Percentiles rank a stretch among this genome's conserved stretches.
These are phyloP conservation scores for Rhodotorula glutinis DNA, from an alignment of 1,284 basidiomycete species.

Conservation along the genomic window DNA sequence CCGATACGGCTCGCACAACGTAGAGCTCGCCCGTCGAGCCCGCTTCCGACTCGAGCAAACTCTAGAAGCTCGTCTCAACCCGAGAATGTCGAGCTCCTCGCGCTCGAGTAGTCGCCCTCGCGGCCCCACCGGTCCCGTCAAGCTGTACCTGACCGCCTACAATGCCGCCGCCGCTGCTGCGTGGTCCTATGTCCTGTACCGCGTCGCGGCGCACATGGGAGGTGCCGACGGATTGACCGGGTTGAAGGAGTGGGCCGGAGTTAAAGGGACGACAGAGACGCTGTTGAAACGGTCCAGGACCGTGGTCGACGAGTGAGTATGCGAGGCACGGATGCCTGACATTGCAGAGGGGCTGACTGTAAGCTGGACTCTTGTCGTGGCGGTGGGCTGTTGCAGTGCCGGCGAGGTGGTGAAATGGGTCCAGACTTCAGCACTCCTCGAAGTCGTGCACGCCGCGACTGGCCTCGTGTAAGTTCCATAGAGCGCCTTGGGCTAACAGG, in stretches of 20 bases:
- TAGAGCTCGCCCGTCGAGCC: too few relatives aligned
- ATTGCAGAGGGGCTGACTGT: too few relatives aligned
- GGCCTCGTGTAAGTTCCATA: conserved; percentile 62
- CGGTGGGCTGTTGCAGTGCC: conserved; percentile 50
- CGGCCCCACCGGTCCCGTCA: background rate
- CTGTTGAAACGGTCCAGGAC: conserved; percentile 52
- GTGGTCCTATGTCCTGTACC: conserved; percentile 68
- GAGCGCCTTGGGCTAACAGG: accelerated
- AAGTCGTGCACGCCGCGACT: conserved; percentile 74
- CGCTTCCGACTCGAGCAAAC: too few relatives aligned
- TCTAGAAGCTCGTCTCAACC: too few relatives aligned
- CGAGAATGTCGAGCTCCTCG: too few relatives aligned
- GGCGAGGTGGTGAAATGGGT: conserved; percentile 67
- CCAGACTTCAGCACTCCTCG: conserved; percentile 75
- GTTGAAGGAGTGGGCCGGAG: conserved; percentile 18
- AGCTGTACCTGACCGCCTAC: conserved; percentile 68
- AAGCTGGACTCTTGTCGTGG: too few relatives aligned
- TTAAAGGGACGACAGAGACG: conserved; percentile 20
- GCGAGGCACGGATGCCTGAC: too few relatives aligned
- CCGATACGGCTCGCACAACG: background rate
- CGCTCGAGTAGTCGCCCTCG: too few relatives aligned
- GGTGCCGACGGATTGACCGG: conserved; percentile 48
- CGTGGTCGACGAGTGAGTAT: conserved; percentile 52
- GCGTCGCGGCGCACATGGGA: conserved; percentile 56
- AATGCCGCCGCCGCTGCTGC: conserved; percentile 68